These are phyloP conservation scores for Ophiocordyceps polyrhachis-furcata DNA, from an alignment of 2,329 filamentous ascomycete genomes.

Conservation along the genomic window DNA sequence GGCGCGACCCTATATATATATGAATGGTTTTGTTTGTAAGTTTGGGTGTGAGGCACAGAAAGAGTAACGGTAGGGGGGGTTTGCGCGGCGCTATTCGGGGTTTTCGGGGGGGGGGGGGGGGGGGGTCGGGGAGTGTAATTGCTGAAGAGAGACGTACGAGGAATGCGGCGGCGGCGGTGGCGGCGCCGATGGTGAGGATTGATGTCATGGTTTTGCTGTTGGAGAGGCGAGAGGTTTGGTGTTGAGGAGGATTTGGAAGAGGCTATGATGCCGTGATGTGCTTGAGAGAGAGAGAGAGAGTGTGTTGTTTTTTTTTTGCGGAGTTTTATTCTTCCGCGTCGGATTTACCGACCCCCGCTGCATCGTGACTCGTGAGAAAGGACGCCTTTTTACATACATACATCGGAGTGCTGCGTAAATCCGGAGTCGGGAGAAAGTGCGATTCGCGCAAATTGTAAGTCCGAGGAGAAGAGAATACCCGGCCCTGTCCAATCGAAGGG, in stretches of 20 bases:
- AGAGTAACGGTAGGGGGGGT: not conserved
- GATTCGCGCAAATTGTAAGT: too few species aligned
- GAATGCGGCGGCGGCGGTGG: conserved; percentile 32
- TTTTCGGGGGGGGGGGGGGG: not conserved
- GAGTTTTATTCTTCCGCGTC: too few species aligned
- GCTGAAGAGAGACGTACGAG: conserved; percentile 17
- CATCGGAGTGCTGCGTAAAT: too few species aligned
- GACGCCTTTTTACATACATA: too few species aligned
- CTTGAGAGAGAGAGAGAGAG: too few species aligned
- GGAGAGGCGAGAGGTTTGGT: not conserved
- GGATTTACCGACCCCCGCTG: too few species aligned
- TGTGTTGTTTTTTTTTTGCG: not conserved
- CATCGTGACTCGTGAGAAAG: too few species aligned
- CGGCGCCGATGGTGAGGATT: conserved; percentile 26
- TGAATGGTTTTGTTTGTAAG: not conserved
- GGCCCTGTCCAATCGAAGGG: too few species aligned
- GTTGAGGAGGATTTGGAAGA: not conserved
- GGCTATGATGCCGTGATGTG: not conserved
- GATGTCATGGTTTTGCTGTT: conserved; percentile 17
- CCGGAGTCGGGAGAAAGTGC: too few species aligned
- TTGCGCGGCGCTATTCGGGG: not conserved
- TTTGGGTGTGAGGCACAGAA: not conserved
- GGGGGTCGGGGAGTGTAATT: not conserved
- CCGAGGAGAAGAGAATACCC: too few species aligned
- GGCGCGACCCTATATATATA: conserved; percentile 86